phyloP scores from a whole-genome alignment of 2,329 filamentous ascomycete species.

The Aurifilum marmelostoma region DNA sequence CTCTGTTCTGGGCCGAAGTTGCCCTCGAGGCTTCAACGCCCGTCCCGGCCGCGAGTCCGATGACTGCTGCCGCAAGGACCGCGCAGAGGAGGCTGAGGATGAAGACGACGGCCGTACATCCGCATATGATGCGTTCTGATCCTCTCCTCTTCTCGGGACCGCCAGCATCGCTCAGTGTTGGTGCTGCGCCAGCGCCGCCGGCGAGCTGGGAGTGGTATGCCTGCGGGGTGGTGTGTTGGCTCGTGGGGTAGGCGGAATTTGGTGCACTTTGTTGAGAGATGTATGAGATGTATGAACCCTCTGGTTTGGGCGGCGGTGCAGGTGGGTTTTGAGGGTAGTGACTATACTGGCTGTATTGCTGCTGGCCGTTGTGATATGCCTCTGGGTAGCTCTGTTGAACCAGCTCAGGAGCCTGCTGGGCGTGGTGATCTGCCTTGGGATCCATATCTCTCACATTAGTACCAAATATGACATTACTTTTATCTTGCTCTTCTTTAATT shows the following conservation, averaged over 20 bases:
- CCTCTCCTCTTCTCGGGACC: slow-evolving; percentile 8
- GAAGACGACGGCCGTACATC: slow-evolving; percentile 46
- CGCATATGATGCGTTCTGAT: slow-evolving; percentile 35
- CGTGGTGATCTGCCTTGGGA: slow-evolving; percentile 17
- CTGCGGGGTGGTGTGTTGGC: slow-evolving; percentile 23
- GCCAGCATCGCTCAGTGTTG: neutral
- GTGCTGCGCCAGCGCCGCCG: neutral
- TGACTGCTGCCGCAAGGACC: slow-evolving; percentile 44
- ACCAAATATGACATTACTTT: neutral
- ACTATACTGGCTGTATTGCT: slow-evolving; percentile 14
- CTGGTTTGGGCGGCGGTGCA: slow-evolving; percentile 17
- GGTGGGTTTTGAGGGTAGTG: slow-evolving; percentile 19
- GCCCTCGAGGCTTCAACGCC: slow-evolving; percentile 47
- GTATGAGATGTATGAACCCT: slow-evolving; percentile 11
- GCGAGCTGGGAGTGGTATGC: neutral
- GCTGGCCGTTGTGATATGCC: slow-evolving; percentile 12
- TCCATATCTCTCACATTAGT: slow-evolving; percentile 18
- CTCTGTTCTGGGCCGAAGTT: slow-evolving; percentile 40
- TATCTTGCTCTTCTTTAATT: neutral
- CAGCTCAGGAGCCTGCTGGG: slow-evolving; percentile 28
- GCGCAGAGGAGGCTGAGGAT: slow-evolving; percentile 46
- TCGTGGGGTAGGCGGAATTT: slow-evolving; percentile 24
- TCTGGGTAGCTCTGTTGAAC: slow-evolving; percentile 19
- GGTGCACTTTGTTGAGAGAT: neutral
- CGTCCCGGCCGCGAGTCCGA: slow-evolving; percentile 50